A percentile compares a stretch with the other conserved stretches of the same genome.
phyloP scores from a whole-genome alignment of 1,139 yeast genomes.

The Magnusiomyces fungicola region DNA sequence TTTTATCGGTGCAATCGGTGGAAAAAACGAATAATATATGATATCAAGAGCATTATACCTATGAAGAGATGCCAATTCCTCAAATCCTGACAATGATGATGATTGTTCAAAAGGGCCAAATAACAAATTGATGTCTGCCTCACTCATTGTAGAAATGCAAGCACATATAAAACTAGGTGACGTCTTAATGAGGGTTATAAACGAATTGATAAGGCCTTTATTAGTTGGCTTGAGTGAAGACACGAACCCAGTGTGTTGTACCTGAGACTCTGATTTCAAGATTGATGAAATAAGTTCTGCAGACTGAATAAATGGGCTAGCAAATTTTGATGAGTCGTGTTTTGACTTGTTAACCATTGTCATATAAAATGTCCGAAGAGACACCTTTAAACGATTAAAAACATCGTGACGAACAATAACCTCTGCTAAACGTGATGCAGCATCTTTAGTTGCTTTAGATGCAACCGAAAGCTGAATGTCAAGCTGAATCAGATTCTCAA shows the following conservation, averaged over 20 bases:
- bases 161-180: conserved; percentile 33
- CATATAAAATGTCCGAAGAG: conserved; percentile 18
- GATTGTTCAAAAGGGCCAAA: conserved; percentile 15
- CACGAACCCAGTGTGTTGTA: conserved; percentile 18
- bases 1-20: conserved; percentile 21
- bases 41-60: conserved; percentile 29
- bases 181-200: conserved; percentile 30
- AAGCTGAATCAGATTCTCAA: conserved; percentile 21
- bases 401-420: conserved; percentile 22
- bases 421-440: conserved; percentile 22
- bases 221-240: conserved; percentile 21
- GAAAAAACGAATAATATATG: conserved; percentile 29
- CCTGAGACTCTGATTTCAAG: conserved; percentile 18
- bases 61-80: conserved; percentile 24
- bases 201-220: conserved; percentile 29
- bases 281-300: conserved; percentile 23
- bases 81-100: conserved; percentile 20
- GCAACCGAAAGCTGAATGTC: conserved; percentile 19
- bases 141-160: conserved; percentile 25
- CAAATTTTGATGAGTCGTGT: conserved; percentile 22
- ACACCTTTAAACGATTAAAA: conserved; percentile 21
- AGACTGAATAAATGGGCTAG: conserved; percentile 23
- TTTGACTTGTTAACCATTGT: conserved; percentile 17
- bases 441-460: conserved; percentile 16
- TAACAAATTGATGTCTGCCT: conserved; percentile 23